phyloP scores from a whole-genome alignment of 441 rosid genomes.

The Arabidopsis lyrata region DNA sequence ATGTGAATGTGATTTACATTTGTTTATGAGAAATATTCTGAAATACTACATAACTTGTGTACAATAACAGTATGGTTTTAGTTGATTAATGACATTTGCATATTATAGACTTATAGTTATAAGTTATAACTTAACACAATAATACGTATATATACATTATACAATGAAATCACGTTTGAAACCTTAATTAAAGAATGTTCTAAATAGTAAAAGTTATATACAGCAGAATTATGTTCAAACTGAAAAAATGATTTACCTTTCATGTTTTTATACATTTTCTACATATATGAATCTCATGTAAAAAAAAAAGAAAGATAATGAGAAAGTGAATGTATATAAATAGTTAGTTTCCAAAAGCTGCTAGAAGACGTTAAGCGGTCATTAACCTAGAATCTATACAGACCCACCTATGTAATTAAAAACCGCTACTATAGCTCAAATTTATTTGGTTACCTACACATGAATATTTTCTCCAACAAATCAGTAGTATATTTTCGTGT shows the following conservation, averaged over 20 bases:
- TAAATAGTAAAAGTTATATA: neutral
- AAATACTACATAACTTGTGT: neutral
- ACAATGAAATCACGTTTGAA: neutral
- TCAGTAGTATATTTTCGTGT: neutral
- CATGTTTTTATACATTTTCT: neutral
- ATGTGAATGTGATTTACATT: neutral
- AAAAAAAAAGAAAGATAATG: neutral
- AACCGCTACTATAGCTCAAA: neutral
- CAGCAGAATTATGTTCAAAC: neutral
- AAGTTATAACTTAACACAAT: neutral
- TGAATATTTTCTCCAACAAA: neutral
- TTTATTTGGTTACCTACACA: neutral
- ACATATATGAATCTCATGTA: neutral
- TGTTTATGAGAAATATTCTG: conserved; percentile 4
- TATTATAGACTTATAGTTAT: neutral
- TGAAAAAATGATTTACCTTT: neutral
- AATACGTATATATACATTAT: neutral
- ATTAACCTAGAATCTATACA: neutral
- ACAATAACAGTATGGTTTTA: neutral
- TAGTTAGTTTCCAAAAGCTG: neutral
- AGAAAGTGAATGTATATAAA: neutral
- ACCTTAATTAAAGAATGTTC: neutral
- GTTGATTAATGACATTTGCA: neutral
- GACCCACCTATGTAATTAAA: neutral
- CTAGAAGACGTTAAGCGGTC: neutral